A percentile compares a stretch with the other conserved stretches of the same genome.
These are phyloP conservation scores for Psidium friedrichsthalianum DNA, from an alignment of 345 rosid species.

Conservation along the genomic window DNA sequence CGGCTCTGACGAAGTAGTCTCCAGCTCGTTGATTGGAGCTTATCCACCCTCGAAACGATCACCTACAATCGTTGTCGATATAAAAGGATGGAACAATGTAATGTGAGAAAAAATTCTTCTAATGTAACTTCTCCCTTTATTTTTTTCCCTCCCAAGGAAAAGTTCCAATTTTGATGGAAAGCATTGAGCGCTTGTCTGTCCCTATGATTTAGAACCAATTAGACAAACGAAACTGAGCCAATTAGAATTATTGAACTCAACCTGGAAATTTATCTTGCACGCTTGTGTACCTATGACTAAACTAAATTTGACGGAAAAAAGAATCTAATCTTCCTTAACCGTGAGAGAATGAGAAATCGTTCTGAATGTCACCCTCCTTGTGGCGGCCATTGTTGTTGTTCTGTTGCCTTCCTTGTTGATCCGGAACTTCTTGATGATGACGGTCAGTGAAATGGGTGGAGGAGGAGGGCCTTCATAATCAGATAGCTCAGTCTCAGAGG, in stretches of 20 bases:
- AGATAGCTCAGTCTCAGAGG: slow-evolving; percentile 21
- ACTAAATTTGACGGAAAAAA: background rate
- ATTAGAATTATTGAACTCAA: background rate
- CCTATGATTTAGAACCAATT: background rate
- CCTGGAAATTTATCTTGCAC: background rate
- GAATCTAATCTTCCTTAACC: background rate
- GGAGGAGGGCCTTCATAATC: slow-evolving; percentile 7
- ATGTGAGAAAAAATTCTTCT: too few relatives aligned
- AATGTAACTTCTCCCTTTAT: too few relatives aligned
- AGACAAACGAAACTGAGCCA: background rate
- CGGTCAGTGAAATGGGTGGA: background rate
- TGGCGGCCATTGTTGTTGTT: background rate
- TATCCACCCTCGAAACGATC: too few relatives aligned
- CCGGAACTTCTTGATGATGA: background rate
- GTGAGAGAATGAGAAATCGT: slow-evolving; percentile 9
- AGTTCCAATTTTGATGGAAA: too few relatives aligned
- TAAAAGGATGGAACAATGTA: too few relatives aligned
- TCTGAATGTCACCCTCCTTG: background rate
- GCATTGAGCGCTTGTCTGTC: background rate
- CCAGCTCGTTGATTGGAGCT: too few relatives aligned
- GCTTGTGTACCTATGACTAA: background rate
- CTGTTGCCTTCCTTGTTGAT: background rate
- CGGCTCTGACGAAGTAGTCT: too few relatives aligned
- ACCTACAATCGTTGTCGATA: too few relatives aligned
- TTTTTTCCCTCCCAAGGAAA: too few relatives aligned